Conservation (phyloP, 176 grass and related monocot species). For the Alopecurus myosuroides region DNA sequence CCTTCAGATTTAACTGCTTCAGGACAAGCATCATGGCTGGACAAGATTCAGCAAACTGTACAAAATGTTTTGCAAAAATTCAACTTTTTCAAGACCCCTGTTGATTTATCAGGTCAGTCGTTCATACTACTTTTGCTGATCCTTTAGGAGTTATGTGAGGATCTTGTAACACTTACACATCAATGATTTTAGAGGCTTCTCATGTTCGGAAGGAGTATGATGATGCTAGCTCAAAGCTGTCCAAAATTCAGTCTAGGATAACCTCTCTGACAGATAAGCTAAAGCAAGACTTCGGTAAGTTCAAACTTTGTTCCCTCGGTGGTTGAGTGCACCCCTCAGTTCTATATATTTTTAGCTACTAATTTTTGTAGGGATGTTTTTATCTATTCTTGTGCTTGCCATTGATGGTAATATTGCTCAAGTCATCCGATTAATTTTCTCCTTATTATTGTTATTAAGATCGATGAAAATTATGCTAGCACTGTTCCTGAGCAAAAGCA, state of each 20-base stretch:
- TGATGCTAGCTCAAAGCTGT: slow-evolving; percentile 81
- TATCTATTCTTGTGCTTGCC: not conserved
- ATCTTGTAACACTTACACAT: slow-evolving; percentile 23
- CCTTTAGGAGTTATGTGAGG: not conserved
- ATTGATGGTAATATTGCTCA: not conserved
- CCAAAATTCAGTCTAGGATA: slow-evolving; percentile 89
- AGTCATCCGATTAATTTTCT: not conserved
- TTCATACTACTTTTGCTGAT: slow-evolving; percentile 19
- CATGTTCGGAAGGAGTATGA: slow-evolving; percentile 89
- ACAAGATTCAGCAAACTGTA: slow-evolving; percentile 84
- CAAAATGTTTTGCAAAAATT: slow-evolving; percentile 84
- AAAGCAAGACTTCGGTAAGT: slow-evolving; percentile 84
- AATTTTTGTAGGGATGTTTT: not conserved
- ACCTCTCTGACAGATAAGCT: slow-evolving; percentile 66
- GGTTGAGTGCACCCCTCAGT: not conserved
- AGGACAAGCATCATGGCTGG: slow-evolving; percentile 65
- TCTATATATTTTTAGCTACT: slow-evolving; percentile 1
- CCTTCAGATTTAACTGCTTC: slow-evolving; percentile 45
- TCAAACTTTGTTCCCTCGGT: not conserved
- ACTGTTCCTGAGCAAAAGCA: not conserved
- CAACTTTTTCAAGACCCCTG: slow-evolving; percentile 85
- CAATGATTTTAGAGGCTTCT: slow-evolving; percentile 64
- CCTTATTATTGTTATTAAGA: not conserved
- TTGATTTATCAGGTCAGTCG: slow-evolving; percentile 75
- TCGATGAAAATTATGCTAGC: not conserved